A percentile compares a stretch with the other conserved stretches of the same genome.
phyloP scores from a whole-genome alignment of 164 flowering plant species.

The Stephania cephalantha region DNA sequence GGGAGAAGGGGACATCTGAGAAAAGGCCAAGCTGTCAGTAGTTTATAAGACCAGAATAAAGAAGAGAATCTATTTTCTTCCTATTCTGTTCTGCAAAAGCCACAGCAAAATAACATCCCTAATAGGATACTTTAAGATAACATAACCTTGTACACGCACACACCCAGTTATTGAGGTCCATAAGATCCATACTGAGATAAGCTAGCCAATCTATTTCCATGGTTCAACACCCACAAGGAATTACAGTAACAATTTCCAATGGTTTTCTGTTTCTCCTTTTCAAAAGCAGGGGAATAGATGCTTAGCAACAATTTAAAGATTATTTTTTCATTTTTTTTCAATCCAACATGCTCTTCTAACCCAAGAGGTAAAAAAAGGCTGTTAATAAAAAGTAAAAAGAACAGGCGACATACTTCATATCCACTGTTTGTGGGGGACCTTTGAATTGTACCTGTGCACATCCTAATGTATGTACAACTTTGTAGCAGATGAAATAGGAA shows the following conservation, averaged over 20 bases:
- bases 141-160: no score
- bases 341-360: neutral
- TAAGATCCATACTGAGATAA: no score
- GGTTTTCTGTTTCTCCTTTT: neutral
- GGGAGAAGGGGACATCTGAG: neutral
- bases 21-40: constrained; percentile 34
- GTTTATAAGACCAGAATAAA: constrained; percentile 18
- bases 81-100: constrained; percentile 25
- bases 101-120: constrained; percentile 29
- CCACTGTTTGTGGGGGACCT: no score
- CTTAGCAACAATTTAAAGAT: neutral
- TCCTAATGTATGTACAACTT: no score
- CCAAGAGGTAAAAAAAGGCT: neutral
- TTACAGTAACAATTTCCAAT: neutral
- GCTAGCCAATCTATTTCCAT: no score
- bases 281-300: constrained; percentile 1
- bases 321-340: neutral
- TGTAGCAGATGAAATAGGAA: no score
- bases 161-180: no score
- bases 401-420: neutral
- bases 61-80: constrained; percentile 22
- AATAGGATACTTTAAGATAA: neutral
- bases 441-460: no score
- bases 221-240: neutral
- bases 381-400: neutral